Evolutionary conservation across 306 rosid genomes (phyloP).

Genomic region (Medicago lupulina): DNA sequence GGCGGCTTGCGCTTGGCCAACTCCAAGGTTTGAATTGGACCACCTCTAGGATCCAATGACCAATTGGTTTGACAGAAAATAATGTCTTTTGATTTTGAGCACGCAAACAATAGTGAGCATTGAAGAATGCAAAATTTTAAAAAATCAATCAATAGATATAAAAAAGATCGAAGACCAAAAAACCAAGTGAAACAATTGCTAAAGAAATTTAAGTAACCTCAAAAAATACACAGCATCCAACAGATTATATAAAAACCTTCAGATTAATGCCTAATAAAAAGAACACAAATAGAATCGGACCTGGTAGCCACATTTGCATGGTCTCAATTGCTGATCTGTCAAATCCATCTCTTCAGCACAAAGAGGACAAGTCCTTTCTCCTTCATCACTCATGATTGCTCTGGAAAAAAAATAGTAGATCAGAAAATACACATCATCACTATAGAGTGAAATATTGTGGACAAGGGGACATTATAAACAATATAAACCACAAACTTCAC

Average conservation of each 20-base stretch:
- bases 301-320: slow-evolving; percentile 96
- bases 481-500: slow-evolving; percentile 4
- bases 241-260: slow-evolving; percentile 18
- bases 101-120: not conserved
- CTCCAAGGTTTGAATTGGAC: not conserved
- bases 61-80: not conserved
- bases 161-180: not conserved
- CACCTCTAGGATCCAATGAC: not conserved
- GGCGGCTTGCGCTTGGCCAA: not conserved
- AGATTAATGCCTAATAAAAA: slow-evolving; percentile 20
- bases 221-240: not conserved
- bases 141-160: not conserved
- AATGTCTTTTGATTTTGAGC: not conserved
- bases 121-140: slow-evolving; percentile 8
- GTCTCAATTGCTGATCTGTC: slow-evolving; percentile 99
- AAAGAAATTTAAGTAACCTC: slow-evolving; percentile 6
- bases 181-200: not conserved
- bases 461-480: slow-evolving; percentile 10
- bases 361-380: slow-evolving; percentile 97
- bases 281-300: slow-evolving; percentile 46
- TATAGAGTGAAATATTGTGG: not conserved
- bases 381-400: slow-evolving; percentile 95
- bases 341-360: slow-evolving; percentile 99
- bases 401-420: slow-evolving; percentile 21
- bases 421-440: slow-evolving; percentile 19